Percentiles rank a stretch among this genome's conserved stretches.
Evolutionary conservation across 495 filamentous ascomycete genomes (phyloP).

Genomic region (Entonaema liquescens): DNA sequence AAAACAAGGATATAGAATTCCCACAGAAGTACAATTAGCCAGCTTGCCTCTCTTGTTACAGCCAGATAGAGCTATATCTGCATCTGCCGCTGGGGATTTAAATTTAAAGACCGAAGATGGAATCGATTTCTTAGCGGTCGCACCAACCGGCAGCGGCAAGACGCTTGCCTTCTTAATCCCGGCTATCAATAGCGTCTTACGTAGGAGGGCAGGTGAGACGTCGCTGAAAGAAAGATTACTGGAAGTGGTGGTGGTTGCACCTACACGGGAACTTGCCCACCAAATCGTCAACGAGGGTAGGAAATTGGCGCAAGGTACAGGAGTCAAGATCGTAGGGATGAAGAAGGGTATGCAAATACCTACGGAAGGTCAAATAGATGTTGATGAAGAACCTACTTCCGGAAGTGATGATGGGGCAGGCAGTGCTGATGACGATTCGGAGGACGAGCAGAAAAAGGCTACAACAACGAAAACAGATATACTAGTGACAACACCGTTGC

Average conservation of each 20-base stretch:
- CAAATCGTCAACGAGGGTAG: conserved; percentile 94
- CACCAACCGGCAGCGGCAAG: conserved; percentile 98
- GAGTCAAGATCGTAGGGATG: conserved; percentile 82
- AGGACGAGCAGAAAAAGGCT: conserved; percentile 48
- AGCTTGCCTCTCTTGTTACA: conserved; percentile 79
- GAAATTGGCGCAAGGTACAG: conserved; percentile 80
- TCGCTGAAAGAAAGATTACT: conserved; percentile 60
- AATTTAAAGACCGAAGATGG: conserved; percentile 38
- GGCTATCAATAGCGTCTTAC: conserved; percentile 76
- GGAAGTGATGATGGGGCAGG: conserved; percentile 54
- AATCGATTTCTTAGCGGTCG: conserved; percentile 83
- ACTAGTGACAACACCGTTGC: conserved; percentile 85
- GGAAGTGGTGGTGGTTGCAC: conserved; percentile 80
- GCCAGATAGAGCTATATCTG: conserved; percentile 53
- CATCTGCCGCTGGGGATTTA: conserved; percentile 41
- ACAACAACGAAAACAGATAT: conserved; percentile 77
- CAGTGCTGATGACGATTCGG: conserved; percentile 51
- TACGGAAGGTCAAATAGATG: conserved; percentile 52
- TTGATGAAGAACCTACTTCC: conserved; percentile 42
- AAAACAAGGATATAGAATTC: conserved; percentile 81
- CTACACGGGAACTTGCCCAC: conserved; percentile 88
- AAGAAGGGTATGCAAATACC: conserved; percentile 80
- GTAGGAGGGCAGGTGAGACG: conserved; percentile 50
- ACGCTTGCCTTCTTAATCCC: conserved; percentile 92
- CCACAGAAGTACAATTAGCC: conserved; percentile 93